Evolutionary conservation across 2,329 filamentous ascomycete species (phyloP), one percentile per base, ranked within the genome.

Genomic region (Cyphellophora attinorum): DNA sequence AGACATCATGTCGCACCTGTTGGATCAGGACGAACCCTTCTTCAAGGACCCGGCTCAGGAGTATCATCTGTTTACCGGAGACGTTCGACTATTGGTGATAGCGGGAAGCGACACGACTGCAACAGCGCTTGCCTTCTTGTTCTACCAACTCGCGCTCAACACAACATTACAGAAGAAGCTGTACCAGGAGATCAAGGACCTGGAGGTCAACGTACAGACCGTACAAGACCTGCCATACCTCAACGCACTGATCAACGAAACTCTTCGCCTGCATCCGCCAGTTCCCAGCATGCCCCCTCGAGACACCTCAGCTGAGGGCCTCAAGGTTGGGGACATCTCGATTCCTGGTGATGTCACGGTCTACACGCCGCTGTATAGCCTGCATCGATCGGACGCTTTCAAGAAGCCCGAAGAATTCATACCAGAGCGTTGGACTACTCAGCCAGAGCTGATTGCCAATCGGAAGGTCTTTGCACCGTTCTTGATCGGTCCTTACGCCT

Each of bases 211-310:
- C 21, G 35, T 29, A 6, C 8, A 11, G 14, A 10, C 27, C 13
- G 11, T 46, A 15, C 27, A 38, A 19, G 34, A 44, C 11, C 37
- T 36, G 6, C 34, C 32, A 3, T 19, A 42, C 3, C 34, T 48
- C 21, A 45, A 46, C 29, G 57, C 51, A 11, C 46, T 55, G n/a
- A 61, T 64, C 49, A 57, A 65, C 35, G 63, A 67, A 40, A 50
- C 60, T 2, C 46, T 65, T 3, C 55, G 63, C n/a, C 47, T 66
- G 3, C 51, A 62, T 34, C 60, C 63, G 5, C 51, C 60, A 1
- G 55, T 62, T 1, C 57, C 59, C 2, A 52, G 51, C 5, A 58
- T 53, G 1, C 29, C 61, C 15, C 47, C 50, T 18, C 50, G 64
- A 3, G 31, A 54, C 10, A 62, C 61, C 2, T 61, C 61, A 5